phyloP scores from a whole-genome alignment of 2,329 filamentous ascomycete genomes.

The Diaporthe velutina region DNA sequence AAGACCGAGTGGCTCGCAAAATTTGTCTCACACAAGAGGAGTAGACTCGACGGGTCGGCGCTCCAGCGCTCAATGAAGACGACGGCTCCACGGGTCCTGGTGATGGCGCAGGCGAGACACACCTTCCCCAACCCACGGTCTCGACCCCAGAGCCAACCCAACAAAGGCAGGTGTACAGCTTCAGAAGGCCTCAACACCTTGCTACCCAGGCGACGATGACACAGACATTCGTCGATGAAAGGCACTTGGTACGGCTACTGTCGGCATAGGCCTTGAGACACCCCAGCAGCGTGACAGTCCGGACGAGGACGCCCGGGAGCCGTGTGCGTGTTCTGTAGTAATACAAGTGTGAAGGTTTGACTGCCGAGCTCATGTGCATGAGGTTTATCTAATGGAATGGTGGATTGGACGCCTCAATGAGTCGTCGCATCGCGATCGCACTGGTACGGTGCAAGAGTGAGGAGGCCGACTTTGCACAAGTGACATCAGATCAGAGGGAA shows the following conservation, averaged over 20 bases:
- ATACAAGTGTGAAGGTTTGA: background rate
- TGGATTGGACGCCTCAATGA: background rate
- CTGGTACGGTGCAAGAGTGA: background rate
- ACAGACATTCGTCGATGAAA: background rate
- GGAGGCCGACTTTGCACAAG: background rate
- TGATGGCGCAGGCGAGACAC: background rate
- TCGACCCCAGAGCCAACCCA: background rate
- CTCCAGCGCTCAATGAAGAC: background rate
- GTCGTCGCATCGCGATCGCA: background rate
- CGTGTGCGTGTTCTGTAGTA: background rate
- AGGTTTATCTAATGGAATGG: constrained; percentile 27
- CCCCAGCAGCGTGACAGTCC: background rate
- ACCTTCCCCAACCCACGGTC: background rate
- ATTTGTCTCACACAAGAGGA: background rate
- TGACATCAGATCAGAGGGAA: background rate
- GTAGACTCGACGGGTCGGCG: background rate
- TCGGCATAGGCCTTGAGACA: constrained; percentile 1
- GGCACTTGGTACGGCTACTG: constrained; percentile 2
- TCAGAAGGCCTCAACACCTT: background rate
- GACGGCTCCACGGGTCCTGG: background rate
- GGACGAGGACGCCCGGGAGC: background rate
- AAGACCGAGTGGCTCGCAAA: background rate
- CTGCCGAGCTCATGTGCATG: constrained; percentile 16
- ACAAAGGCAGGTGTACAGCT: background rate
- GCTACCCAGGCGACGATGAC: background rate